Evolutionary conservation across 345 rosid genomes (phyloP).

Genomic region (Bruguiera parviflora): DNA sequence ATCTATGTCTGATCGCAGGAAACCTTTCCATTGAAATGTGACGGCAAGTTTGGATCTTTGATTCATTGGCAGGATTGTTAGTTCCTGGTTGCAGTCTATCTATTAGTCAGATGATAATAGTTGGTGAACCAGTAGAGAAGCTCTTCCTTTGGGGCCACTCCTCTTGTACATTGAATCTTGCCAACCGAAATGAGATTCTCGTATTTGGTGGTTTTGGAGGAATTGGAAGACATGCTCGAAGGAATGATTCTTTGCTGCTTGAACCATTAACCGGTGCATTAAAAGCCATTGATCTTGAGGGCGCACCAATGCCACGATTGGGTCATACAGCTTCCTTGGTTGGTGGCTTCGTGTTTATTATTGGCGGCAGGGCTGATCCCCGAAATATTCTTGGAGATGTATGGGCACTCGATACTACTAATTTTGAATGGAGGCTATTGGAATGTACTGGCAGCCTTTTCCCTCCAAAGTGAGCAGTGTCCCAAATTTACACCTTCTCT

Average conservation of each 20-base stretch:
- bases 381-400: slow-evolving; percentile 61
- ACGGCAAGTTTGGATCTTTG: slow-evolving; percentile 67
- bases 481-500: background rate
- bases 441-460: slow-evolving; percentile 54
- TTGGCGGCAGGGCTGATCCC: slow-evolving; percentile 91
- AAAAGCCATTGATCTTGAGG: slow-evolving; percentile 36
- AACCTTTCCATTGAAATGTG: slow-evolving; percentile 43
- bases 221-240: slow-evolving; percentile 79
- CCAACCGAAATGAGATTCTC: slow-evolving; percentile 32
- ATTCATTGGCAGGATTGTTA: slow-evolving; percentile 68
- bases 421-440: slow-evolving; percentile 50
- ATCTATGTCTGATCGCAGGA: slow-evolving; percentile 62
- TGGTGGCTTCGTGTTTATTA: slow-evolving; percentile 59
- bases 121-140: slow-evolving; percentile 71
- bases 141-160: slow-evolving; percentile 91
- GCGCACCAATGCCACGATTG: slow-evolving; percentile 68
- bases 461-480: slow-evolving; percentile 69
- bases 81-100: slow-evolving; percentile 34
- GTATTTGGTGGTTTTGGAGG: slow-evolving; percentile 97
- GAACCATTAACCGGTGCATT: slow-evolving; percentile 52
- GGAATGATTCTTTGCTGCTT: slow-evolving; percentile 62
- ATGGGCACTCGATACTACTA: slow-evolving; percentile 57
- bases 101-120: slow-evolving; percentile 34
- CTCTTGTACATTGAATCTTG: slow-evolving; percentile 43
- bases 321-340: slow-evolving; percentile 76